Conservation (phyloP, 805 yeast genomes). For the Metschnikowia anglica region DNA sequence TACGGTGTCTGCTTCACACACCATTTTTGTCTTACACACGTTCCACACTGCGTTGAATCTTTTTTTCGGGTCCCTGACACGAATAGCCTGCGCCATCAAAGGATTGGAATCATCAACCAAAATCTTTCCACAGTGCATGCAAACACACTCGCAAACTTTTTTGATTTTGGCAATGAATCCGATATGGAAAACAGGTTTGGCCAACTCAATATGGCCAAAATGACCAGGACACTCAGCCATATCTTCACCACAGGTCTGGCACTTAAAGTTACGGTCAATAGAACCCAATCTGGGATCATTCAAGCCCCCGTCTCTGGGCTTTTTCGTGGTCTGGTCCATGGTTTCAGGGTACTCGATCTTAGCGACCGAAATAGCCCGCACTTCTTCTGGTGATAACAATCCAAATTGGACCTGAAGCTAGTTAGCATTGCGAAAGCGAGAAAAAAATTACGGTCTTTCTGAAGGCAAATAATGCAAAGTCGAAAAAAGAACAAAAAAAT, state of each 20-base stretch:
- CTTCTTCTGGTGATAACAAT: slow-evolving; percentile 93
- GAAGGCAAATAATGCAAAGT: neutral
- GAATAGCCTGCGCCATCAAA: slow-evolving; percentile 82
- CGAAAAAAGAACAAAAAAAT: neutral
- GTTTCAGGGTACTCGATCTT: slow-evolving; percentile 98
- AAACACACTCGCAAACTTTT: slow-evolving; percentile 92
- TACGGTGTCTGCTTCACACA: slow-evolving; percentile 85
- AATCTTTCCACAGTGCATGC: slow-evolving; percentile 98
- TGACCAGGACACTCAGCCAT: slow-evolving; percentile 99
- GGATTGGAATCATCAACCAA: slow-evolving; percentile 81
- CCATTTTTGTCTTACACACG: slow-evolving; percentile 85
- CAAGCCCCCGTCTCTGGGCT: slow-evolving; percentile 94
- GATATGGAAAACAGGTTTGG: slow-evolving; percentile 97
- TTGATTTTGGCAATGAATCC: slow-evolving; percentile 95
- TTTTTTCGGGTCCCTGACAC: slow-evolving; percentile 89
- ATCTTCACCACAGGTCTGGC: slow-evolving; percentile 99
- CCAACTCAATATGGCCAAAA: slow-evolving; percentile 97
- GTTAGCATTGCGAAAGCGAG: slow-evolving; percentile 22
- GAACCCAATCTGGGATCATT: slow-evolving; percentile 97
- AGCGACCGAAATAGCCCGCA: slow-evolving; percentile 94
- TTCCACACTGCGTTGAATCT: slow-evolving; percentile 97
- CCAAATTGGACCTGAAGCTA: slow-evolving; percentile 81
- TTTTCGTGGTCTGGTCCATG: slow-evolving; percentile 96
- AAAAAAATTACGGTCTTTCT: neutral
- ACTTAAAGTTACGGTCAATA: slow-evolving; percentile 93